Percentiles rank a stretch among this genome's conserved stretches.
These are phyloP conservation scores for Melanomma pulvis-pyrius DNA, from an alignment of 495 filamentous ascomycete species.

Conservation along the genomic window DNA sequence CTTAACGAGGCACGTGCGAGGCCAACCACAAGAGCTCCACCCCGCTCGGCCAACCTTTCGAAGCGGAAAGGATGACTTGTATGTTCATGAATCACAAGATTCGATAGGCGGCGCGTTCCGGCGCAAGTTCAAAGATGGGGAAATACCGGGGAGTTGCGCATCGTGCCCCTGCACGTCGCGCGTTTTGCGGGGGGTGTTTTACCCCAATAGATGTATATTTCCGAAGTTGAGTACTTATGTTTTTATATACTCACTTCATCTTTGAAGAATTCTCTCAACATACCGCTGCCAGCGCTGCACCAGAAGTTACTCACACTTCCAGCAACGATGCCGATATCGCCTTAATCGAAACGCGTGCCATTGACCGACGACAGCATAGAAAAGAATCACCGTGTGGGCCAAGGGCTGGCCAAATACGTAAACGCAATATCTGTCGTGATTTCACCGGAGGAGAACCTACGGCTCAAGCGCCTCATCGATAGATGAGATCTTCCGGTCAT, in stretches of 20 bases:
- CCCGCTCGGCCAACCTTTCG: background rate
- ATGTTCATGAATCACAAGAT: background rate
- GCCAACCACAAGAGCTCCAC: background rate
- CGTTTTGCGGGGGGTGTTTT: background rate
- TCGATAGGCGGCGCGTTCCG: background rate
- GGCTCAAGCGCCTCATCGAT: slow-evolving; percentile 56
- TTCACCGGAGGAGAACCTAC: slow-evolving; percentile 56
- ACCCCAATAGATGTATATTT: background rate
- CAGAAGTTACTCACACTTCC: slow-evolving; percentile 2
- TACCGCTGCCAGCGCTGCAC: slow-evolving; percentile 6
- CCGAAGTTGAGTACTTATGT: background rate
- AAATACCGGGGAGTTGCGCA: background rate
- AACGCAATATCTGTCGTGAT: slow-evolving; percentile 55
- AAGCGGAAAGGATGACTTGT: background rate
- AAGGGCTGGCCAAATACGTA: slow-evolving; percentile 66
- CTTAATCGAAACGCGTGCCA: slow-evolving; percentile 54
- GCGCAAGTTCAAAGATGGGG: background rate
- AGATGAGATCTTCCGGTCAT: slow-evolving; percentile 55
- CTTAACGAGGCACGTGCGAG: background rate
- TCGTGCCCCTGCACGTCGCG: background rate
- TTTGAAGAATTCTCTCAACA: too few relatives aligned
- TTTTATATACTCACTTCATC: background rate
- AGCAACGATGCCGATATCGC: slow-evolving; percentile 44
- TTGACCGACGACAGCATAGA: slow-evolving; percentile 45
- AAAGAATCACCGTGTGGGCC: slow-evolving; percentile 62